phyloP scores from a whole-genome alignment of 1,284 basidiomycete species.

The Rhodotorula glutinis region DNA sequence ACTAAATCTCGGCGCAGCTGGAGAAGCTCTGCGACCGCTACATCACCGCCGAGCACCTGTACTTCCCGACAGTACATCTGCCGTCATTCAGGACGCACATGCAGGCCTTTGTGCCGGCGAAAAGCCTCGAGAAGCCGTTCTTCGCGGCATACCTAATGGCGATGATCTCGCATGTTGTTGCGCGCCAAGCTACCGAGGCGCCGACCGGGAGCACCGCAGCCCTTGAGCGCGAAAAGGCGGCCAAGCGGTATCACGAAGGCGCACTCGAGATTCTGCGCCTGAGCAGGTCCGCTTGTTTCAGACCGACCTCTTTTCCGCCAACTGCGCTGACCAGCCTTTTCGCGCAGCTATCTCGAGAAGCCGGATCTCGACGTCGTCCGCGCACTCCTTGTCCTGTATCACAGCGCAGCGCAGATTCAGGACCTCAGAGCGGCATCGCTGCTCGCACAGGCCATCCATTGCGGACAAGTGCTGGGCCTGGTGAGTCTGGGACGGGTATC shows the following conservation, averaged over 20 bases:
- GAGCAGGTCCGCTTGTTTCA: neutral
- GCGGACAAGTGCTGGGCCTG: slow-evolving; percentile 28
- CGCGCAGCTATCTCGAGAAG: slow-evolving; percentile 15
- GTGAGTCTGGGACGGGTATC: neutral
- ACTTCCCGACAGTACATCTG: slow-evolving; percentile 33
- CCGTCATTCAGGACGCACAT: slow-evolving; percentile 18
- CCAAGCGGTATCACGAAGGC: neutral
- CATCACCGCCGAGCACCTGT: slow-evolving; percentile 17
- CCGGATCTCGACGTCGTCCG: slow-evolving; percentile 33
- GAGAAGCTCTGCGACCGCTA: slow-evolving; percentile 26
- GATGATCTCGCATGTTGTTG: neutral
- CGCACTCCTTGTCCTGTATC: slow-evolving; percentile 28
- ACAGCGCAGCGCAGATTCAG: slow-evolving; percentile 2
- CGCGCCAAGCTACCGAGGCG: neutral
- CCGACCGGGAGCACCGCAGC: neutral
- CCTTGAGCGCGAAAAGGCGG: neutral
- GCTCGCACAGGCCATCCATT: slow-evolving; percentile 20
- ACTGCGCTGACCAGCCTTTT: neutral
- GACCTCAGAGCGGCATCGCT: slow-evolving; percentile 1
- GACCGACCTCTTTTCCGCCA: neutral
- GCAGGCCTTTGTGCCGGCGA: neutral
- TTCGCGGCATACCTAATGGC: slow-evolving; percentile 21
- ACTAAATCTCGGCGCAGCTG: slow-evolving; percentile 9
- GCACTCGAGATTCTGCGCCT: neutral
- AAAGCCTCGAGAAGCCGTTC: slow-evolving; percentile 25